Conservation (phyloP, 805 yeast genomes). For the Starmerella asiatica region DNA sequence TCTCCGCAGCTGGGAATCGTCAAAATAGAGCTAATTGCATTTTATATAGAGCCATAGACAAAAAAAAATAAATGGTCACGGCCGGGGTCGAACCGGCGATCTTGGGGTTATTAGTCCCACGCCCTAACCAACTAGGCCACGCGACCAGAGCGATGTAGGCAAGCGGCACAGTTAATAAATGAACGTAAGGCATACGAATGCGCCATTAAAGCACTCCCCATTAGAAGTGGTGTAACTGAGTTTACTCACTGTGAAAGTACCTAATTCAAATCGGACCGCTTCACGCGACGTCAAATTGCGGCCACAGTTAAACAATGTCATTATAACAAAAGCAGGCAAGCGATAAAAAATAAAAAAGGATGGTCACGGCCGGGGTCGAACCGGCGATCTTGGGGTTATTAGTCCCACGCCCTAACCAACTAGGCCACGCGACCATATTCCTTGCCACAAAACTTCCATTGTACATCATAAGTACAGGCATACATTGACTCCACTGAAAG, state of each 20-base stretch:
- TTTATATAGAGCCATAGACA: neutral
- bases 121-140: constrained; percentile 51
- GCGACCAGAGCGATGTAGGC: constrained; percentile 28
- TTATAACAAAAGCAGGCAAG: neutral
- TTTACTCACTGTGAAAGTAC: too few species aligned
- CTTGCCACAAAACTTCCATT: neutral
- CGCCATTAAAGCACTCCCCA: too few species aligned
- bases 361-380: constrained; percentile 31
- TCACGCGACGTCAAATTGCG: too few species aligned
- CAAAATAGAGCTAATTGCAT: neutral
- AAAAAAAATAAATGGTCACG: constrained; percentile 23
- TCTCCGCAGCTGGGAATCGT: constrained; percentile 15
- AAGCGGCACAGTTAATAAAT: neutral
- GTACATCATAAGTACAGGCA: neutral
- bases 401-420: constrained; percentile 51
- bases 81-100: constrained; percentile 37
- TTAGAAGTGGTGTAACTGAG: too few species aligned
- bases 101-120: constrained; percentile 45
- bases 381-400: constrained; percentile 40
- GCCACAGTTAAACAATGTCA: too few species aligned
- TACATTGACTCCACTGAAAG: too few species aligned
- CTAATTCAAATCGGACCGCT: too few species aligned
- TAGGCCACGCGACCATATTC: constrained; percentile 40
- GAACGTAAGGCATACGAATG: too few species aligned
- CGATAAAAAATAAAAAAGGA: constrained; percentile 8